phyloP scores from a whole-genome alignment of 2,329 filamentous ascomycete genomes.

The Sporothrix euskadiensis region DNA sequence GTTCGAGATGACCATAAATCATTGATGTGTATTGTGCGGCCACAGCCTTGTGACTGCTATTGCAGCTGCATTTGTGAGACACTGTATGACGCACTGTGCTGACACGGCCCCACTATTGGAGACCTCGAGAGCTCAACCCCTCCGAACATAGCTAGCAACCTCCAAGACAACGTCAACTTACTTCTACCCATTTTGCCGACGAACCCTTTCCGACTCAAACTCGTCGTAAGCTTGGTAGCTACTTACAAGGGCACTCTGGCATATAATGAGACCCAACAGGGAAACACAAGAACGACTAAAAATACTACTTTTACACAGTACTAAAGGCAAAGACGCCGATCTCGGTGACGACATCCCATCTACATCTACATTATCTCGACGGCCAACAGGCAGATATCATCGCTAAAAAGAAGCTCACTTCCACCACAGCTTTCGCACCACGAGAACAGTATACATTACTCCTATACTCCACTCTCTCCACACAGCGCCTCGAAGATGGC shows the following conservation, averaged over 20 bases:
- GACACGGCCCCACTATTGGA: neutral
- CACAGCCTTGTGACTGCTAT: neutral
- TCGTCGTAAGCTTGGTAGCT: too few species aligned
- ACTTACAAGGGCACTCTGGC: too few species aligned
- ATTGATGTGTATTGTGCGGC: neutral
- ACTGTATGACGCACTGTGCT: neutral
- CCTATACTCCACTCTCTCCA: neutral
- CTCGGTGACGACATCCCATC: neutral
- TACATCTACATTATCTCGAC: neutral
- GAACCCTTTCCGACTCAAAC: neutral
- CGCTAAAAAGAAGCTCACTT: neutral
- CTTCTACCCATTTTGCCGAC: neutral
- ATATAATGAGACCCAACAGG: too few species aligned
- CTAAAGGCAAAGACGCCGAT: neutral
- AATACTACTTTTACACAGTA: too few species aligned
- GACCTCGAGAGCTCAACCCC: neutral
- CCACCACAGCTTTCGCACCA: neutral
- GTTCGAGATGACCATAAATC: neutral
- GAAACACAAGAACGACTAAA: neutral
- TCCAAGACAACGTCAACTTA: neutral
- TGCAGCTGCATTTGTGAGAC: neutral
- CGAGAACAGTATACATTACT: too few species aligned
- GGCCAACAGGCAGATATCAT: neutral
- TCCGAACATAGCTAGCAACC: neutral
- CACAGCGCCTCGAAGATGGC: conserved; percentile 10